These are phyloP conservation scores for Fomes fomentarius DNA, from an alignment of 1,284 basidiomycete species.

Conservation along the genomic window DNA sequence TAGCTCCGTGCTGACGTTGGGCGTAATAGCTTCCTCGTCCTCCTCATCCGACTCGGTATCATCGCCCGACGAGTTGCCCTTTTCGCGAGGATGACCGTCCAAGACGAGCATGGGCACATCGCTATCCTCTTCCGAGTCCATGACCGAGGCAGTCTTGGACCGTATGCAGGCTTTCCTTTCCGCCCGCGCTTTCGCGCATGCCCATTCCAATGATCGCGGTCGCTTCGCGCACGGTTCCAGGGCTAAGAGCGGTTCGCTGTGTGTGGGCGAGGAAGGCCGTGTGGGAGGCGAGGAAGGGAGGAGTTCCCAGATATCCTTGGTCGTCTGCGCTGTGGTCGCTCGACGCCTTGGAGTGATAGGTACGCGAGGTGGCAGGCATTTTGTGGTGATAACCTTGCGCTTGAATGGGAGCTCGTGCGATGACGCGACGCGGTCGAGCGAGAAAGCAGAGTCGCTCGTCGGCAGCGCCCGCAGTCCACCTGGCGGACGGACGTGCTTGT, in stretches of 20 bases:
- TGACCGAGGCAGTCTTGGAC: constrained; percentile 1
- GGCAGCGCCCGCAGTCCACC: constrained; percentile 18
- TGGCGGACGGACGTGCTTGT: constrained; percentile 26
- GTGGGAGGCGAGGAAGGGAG: constrained; percentile 46
- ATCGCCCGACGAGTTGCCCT: constrained; percentile 14
- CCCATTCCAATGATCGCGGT: constrained; percentile 48
- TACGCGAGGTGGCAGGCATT: constrained; percentile 20
- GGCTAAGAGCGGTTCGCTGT: constrained; percentile 34
- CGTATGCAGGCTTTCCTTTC: constrained; percentile 11
- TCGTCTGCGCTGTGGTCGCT: constrained; percentile 2
- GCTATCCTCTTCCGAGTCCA: constrained; percentile 29
- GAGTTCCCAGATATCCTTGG: constrained; percentile 41
- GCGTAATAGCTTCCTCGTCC: constrained; percentile 32
- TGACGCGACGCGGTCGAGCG: constrained; percentile 45
- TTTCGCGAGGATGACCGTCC: constrained; percentile 15
- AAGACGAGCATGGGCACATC: constrained; percentile 30
- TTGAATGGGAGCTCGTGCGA: constrained; percentile 40
- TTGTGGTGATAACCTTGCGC: constrained; percentile 6
- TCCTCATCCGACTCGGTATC: constrained; percentile 31
- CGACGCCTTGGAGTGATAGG: constrained; percentile 35
- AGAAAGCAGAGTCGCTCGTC: constrained; percentile 31
- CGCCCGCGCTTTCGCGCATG: constrained; percentile 46
- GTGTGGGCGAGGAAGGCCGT: constrained; percentile 40
- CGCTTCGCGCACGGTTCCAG: constrained; percentile 36
- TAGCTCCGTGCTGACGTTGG: constrained; percentile 28